Base-by-base conservation (phyloP, 2,329 filamentous ascomycete species). In the Aureobasidium sp. region DNA sequence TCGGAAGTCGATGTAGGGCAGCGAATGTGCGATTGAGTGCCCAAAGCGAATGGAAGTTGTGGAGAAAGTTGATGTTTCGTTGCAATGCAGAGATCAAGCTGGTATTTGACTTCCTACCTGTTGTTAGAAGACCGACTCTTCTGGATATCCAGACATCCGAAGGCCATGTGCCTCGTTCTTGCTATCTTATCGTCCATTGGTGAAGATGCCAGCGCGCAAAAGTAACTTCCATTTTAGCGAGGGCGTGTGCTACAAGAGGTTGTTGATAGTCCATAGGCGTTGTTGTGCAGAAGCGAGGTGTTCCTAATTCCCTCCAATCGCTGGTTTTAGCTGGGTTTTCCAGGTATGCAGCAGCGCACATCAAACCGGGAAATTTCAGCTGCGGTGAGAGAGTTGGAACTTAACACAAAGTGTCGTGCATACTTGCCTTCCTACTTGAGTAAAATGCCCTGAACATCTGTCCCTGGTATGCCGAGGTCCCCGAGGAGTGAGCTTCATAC, bases 331-430 rank as follows among this genome's bases (percentile, higher is more conserved):
- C 30, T 27, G 37, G 15, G 7, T 7, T 42, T 15, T 41, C 50
- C 27, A 42, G 30, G 50, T 27, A 42, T 54, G 37, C 50, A 54
- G 37, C 30, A 30, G 25, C 21, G 50, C 15, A 21, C 50, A 54
- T 54, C 50, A 54, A 42, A 54, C 37, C 37, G 50, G 50, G 27
- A 32, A 25, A 29, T 21, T 21, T 27, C 9, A 45, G 30, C 41
- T 29, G 53, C 53, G 41, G 53, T 45, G 25, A 44, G 50, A 36
- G 30, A 36, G 13, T 39, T 39, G 15, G 36, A 39, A 13, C 21
- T 54, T 54, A 11, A 16, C 50, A 45, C 30, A 57, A 45, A 39
- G 41, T 59, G 55, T 59, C 55, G 55, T 59, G 55, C 55, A 59
- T 58, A 37, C 36, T 30, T 59, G 55, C 55, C 55, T 59, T 47